These are phyloP conservation scores for Tulasnella sp. DNA, from an alignment of 768 basidiomycete genomes.

Conservation along the genomic window DNA sequence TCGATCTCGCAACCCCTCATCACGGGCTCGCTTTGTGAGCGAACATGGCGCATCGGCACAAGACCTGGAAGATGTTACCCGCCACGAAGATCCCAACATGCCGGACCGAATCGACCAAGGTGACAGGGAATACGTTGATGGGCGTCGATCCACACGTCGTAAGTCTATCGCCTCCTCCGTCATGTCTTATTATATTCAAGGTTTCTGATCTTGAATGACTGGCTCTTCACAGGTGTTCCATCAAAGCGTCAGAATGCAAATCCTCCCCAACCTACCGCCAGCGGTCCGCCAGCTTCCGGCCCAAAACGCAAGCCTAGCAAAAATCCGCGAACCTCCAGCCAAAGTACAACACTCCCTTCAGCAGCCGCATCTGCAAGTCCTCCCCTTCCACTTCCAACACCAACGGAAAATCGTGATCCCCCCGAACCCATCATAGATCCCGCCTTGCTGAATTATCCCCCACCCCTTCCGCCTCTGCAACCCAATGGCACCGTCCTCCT, in stretches of 20 bases:
- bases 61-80: background rate
- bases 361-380: background rate
- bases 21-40: background rate
- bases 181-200: background rate
- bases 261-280: background rate
- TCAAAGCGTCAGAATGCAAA: background rate
- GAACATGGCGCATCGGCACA: background rate
- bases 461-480: background rate
- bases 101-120: background rate
- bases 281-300: background rate
- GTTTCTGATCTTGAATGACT: background rate
- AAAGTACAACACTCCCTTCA: background rate
- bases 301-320: background rate
- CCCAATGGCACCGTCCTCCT: too few relatives aligned
- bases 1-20: background rate
- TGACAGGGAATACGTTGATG: background rate
- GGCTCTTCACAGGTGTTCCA: background rate
- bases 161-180: background rate
- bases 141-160: background rate
- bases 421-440: background rate
- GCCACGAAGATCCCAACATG: background rate
- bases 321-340: too few relatives aligned
- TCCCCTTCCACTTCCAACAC: background rate
- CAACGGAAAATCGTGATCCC: background rate
- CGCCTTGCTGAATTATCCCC: background rate